Percentiles rank a stretch among this genome's conserved stretches.
phyloP scores from a whole-genome alignment of 306 rosid genomes.

The Dalbergia cultrata region DNA sequence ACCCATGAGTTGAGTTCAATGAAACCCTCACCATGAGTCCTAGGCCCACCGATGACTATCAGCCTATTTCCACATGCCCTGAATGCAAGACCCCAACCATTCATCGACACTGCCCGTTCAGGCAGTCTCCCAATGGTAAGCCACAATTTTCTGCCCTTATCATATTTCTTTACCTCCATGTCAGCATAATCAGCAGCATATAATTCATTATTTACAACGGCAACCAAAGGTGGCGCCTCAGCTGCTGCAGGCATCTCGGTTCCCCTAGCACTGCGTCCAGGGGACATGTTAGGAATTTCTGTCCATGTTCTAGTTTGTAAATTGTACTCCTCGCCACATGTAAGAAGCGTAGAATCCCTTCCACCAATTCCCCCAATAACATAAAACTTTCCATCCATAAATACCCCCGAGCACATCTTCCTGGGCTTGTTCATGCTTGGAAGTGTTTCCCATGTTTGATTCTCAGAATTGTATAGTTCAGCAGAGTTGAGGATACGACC shows the following conservation, averaged over 20 bases:
- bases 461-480: slow-evolving; percentile 85
- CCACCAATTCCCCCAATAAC: slow-evolving; percentile 92
- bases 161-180: slow-evolving; percentile 81
- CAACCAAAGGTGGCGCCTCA: slow-evolving; percentile 91
- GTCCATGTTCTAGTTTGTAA: slow-evolving; percentile 71
- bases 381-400: slow-evolving; percentile 80
- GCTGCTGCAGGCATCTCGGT: slow-evolving; percentile 69
- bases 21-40: slow-evolving; percentile 70
- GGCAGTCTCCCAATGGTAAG: slow-evolving; percentile 76
- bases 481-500: slow-evolving; percentile 70
- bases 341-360: slow-evolving; percentile 65
- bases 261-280: slow-evolving; percentile 64
- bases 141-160: slow-evolving; percentile 66
- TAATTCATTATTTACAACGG: slow-evolving; percentile 78
- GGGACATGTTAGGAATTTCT: slow-evolving; percentile 83
- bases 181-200: slow-evolving; percentile 89
- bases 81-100: slow-evolving; percentile 96
- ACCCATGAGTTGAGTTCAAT: slow-evolving; percentile 89
- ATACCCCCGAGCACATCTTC: slow-evolving; percentile 92
- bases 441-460: slow-evolving; percentile 70
- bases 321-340: slow-evolving; percentile 84
- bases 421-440: slow-evolving; percentile 79
- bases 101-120: slow-evolving; percentile 75
- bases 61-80: slow-evolving; percentile 89
- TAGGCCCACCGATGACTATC: slow-evolving; percentile 84